Conservation (phyloP, 805 yeast genomes). For the Hanseniaspora jakobsenii region DNA sequence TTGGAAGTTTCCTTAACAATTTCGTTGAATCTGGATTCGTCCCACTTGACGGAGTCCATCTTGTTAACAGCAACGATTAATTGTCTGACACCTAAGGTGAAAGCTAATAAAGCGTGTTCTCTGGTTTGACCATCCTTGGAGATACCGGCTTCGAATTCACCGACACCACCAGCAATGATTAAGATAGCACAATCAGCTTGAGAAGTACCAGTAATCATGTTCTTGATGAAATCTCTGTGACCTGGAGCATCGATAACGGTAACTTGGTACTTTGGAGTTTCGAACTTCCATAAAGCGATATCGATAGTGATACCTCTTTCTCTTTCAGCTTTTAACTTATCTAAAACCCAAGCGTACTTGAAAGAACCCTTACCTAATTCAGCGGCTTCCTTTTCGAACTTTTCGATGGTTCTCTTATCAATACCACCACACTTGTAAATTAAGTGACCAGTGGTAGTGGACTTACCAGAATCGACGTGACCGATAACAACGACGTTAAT, state of each 20-base stretch:
- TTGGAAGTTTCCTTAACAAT: conserved; percentile 63
- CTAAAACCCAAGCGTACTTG: conserved; percentile 96
- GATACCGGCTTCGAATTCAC: conserved; percentile 94
- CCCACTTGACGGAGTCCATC: conserved; percentile 91
- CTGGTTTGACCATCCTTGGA: conserved; percentile 91
- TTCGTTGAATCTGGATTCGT: conserved; percentile 67
- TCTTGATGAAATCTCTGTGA: conserved; percentile 92
- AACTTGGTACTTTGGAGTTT: conserved; percentile 78
- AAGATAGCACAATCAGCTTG: conserved; percentile 88
- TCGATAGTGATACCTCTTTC: conserved; percentile 95
- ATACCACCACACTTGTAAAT: conserved; percentile 99
- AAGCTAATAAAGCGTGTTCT: conserved; percentile 85
- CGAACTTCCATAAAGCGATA: conserved; percentile 86
- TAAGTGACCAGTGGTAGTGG: conserved; percentile 99
- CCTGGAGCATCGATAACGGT: conserved; percentile 94
- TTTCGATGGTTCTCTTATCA: conserved; percentile 96
- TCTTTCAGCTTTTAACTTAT: conserved; percentile 91
- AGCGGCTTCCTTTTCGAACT: conserved; percentile 96
- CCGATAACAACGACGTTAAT: conserved; percentile 99
- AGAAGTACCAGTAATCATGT: conserved; percentile 90
- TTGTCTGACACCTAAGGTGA: conserved; percentile 79
- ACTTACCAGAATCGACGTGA: conserved; percentile 99
- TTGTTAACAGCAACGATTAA: conserved; percentile 84
- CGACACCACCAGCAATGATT: conserved; percentile 83
- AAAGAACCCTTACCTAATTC: conserved; percentile 95